Base-by-base conservation (phyloP, 2,329 filamentous ascomycete species). In the Mariannaea sp. region DNA sequence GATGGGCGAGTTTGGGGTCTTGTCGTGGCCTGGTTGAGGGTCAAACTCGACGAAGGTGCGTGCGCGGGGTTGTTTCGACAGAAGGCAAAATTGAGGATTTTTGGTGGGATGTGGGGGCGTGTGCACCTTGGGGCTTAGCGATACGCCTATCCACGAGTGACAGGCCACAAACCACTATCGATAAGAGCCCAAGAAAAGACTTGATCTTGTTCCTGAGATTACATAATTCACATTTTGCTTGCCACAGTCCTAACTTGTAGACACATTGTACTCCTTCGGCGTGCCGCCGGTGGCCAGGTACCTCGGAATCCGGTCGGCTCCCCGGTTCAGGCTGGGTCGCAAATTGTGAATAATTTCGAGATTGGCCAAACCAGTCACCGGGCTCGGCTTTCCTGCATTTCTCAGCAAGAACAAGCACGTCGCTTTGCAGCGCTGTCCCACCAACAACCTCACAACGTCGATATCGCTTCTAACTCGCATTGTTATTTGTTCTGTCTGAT, bases 101-200 rank as follows among this genome's bases (percentile, higher is more conserved):
- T 73, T 72, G 71, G 71, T 75, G 73, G 71, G 73, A 71, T 68
- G 70, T 70, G 70, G 72, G 71, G 72, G 36, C 36, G 36, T 69
- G 58, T 63, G 60, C 62, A 63, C 60, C 59, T 71, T 68, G 69
- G 71, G 71, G 70, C 69, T 73, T 72, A 73, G 68, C 69, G 68
- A 73, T 61, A 36, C 33, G 24, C 27, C 26, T 26, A 57, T 29
- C 46, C 40, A 54, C 58, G 53, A 49, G 53, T 61, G 55, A 57
- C 60, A 43, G 55, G 56, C 64, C 55, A 54, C 42, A 59, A 26
- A 43, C 38, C 46, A 36, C 32, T 59, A 58, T 58, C 50, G 56
- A 56, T 58, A 62, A 56, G 53, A 47, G n/a, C n/a, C n/a, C n/a
- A n/a, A n/a, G n/a, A n/a, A n/a, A n/a, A n/a, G n/a, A n/a, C n/a